Evolutionary conservation across 768 basidiomycete genomes (phyloP).

Genomic region (Cantharellus anzutake): DNA sequence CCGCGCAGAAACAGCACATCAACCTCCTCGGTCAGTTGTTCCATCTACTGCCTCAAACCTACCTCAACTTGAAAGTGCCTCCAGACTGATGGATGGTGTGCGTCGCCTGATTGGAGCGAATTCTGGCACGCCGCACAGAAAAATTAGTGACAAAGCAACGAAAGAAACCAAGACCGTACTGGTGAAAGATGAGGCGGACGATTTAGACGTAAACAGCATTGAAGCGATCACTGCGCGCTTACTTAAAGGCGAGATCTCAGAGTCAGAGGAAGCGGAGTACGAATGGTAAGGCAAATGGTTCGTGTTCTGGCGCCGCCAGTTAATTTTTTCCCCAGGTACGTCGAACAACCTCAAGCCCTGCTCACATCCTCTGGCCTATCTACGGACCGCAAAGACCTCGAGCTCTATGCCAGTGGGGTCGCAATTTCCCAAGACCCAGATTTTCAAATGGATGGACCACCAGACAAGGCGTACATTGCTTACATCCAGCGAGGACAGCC

Average conservation of each 20-base stretch:
- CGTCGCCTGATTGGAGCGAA: conserved; percentile 53
- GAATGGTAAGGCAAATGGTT: conserved; percentile 29
- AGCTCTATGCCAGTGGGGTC: conserved; percentile 34
- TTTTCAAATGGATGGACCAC: not conserved
- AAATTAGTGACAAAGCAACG: conserved; percentile 20
- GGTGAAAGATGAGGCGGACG: conserved; percentile 14
- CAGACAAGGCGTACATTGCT: conserved; percentile 11
- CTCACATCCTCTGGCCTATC: conserved; percentile 34
- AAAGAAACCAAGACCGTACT: conserved; percentile 19
- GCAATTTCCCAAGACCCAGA: conserved; percentile 1
- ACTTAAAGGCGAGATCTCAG: conserved; percentile 43
- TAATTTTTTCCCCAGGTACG: conserved; percentile 28
- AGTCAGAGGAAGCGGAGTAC: conserved; percentile 51
- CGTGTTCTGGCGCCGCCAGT: not conserved
- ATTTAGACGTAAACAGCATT: conserved; percentile 24
- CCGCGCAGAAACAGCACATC: conserved; percentile 20
- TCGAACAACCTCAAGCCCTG: conserved; percentile 53
- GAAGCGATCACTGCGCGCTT: conserved; percentile 37
- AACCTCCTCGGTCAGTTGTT: conserved; percentile 12
- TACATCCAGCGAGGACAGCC: conserved; percentile 7
- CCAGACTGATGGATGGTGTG: conserved; percentile 62
- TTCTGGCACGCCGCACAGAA: conserved; percentile 22
- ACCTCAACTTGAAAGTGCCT: not conserved
- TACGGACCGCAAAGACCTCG: conserved; percentile 38
- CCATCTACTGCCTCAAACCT: not conserved